Evolutionary conservation across 1,284 basidiomycete genomes (phyloP), one percentile per base, ranked within the genome.

Genomic region (Moniliophthora roreri): DNA sequence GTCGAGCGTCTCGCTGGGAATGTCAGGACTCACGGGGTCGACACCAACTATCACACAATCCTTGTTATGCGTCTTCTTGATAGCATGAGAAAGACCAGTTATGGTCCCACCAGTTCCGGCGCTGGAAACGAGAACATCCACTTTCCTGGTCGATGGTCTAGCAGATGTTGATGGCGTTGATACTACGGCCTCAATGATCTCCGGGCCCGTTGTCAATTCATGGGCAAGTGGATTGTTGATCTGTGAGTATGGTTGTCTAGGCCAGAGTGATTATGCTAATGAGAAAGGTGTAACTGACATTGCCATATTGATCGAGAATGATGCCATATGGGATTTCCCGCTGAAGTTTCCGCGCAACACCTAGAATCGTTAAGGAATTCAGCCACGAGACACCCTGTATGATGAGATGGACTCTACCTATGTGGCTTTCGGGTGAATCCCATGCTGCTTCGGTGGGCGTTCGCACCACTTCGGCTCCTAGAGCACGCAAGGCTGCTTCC

Each of bases 91-190:
- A 24, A 95, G 70, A 3, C 96, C 96, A 16, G 91, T 92, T 57
- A 99, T 77, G 0, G 96, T 98, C 8, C 96, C 96, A 26, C 96
- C 96, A 1, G 96, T 99, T 7, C 96, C 96, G 9, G 95, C 93
- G 4, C 93, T 88, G 4, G 88, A 91, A n/a, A 97, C 71, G 39
- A 98, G 74, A 0, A 86, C 87, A 63, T 95, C 89, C 20, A 98
- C 90, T 63, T 87, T 86, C 52, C 80, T 78, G 5, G 82, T 84
- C 0, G 87, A 89, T 0, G 81, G 81, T 39, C 68, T 75, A 11
- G 66, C 64, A 1, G 73, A 59, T 0, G 83, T 83, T 7, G 84
- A 80, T 1, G 82, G 84, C 0, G 87, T 88, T 0, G 80, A 78
- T 2, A 71, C 70, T 16, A 91, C 77, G 10, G 88, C 83, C 15